Conservation (phyloP, 805 yeast species). For the Cephaloascus fragrans region DNA sequence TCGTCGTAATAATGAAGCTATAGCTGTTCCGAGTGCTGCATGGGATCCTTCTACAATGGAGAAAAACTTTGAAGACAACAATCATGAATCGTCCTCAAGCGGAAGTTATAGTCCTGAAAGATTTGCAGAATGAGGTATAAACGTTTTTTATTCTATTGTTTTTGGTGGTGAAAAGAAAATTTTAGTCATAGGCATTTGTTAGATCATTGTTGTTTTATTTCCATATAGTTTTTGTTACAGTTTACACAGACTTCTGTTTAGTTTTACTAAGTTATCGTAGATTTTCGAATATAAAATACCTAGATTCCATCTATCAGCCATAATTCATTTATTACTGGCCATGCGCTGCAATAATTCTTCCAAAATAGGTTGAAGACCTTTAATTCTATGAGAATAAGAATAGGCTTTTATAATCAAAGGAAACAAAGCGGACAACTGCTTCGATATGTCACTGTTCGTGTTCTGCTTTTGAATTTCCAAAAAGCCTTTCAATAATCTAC, state of each 20-base stretch:
- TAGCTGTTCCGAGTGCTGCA: constrained; percentile 28
- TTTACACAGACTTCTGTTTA: too few species aligned
- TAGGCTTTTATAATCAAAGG: constrained; percentile 4
- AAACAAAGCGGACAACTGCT: constrained; percentile 2
- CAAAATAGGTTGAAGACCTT: neutral
- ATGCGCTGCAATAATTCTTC: neutral
- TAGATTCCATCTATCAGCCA: too few species aligned
- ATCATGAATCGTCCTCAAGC: neutral
- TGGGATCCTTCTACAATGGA: constrained; percentile 28
- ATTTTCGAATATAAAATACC: too few species aligned
- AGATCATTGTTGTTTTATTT: too few species aligned
- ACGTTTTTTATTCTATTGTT: too few species aligned
- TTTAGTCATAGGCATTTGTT: too few species aligned
- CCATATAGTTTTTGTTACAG: too few species aligned
- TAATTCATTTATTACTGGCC: too few species aligned
- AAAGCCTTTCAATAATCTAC: constrained; percentile 33
- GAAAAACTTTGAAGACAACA: neutral
- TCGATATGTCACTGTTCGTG: neutral
- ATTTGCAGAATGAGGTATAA: too few species aligned
- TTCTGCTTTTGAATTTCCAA: neutral
- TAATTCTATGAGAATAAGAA: neutral
- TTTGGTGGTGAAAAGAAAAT: too few species aligned
- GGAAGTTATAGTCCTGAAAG: neutral
- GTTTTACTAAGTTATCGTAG: too few species aligned
- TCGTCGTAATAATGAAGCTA: constrained; percentile 19